Base-by-base conservation (phyloP, 2,329 filamentous ascomycete species). In the Samsoniella hepiali region DNA sequence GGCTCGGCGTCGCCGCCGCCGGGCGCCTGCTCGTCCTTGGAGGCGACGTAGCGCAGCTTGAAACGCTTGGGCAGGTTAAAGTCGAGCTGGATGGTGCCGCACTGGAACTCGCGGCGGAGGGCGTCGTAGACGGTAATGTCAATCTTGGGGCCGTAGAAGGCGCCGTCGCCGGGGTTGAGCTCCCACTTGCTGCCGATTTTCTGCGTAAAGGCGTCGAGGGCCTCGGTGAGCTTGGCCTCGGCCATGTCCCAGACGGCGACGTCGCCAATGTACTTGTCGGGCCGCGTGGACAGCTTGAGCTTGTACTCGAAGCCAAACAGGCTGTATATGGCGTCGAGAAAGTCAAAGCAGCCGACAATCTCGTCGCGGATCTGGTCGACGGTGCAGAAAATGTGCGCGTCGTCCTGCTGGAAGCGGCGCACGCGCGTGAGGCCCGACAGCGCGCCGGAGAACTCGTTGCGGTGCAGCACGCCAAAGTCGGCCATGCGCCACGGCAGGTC, bases 131-230 rank as follows among this genome's bases (percentile, higher is more conserved):
- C 93, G 66, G 91, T 96, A 72, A 99, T 95, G 71, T 99, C 95
- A 70, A 98, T 97, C 85, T 99, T 99, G 58, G 95, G 95, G 1
- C 95, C 95, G 76, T 99, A 99, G 79, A 98, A 99, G 60, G 95
- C 95, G 73, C 95, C 95, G 71, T 99, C 95, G 63, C 94, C 95
- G 65, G 92, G 90, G 77, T 98, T 97, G 58, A 97, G 82, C 75
- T 91, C 90, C 95, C 95, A 99, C 67, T 87, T 81, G 40, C 87
- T 83, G 65, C 88, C 85, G 42, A 76, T 76, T 63, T 76, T 75
- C 27, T 77, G 78, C 63, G 86, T 83, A 76, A 97, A 98, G 66
- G 88, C 84, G 68, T 95, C 85, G 56, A 99, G 82, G 22, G 93
- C 91, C 65, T 88, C 83, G 72, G 88, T 88, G 58, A 99, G 83